Conservation (phyloP, 2,329 filamentous ascomycete genomes). For the Dryadomyces quercivorus region DNA sequence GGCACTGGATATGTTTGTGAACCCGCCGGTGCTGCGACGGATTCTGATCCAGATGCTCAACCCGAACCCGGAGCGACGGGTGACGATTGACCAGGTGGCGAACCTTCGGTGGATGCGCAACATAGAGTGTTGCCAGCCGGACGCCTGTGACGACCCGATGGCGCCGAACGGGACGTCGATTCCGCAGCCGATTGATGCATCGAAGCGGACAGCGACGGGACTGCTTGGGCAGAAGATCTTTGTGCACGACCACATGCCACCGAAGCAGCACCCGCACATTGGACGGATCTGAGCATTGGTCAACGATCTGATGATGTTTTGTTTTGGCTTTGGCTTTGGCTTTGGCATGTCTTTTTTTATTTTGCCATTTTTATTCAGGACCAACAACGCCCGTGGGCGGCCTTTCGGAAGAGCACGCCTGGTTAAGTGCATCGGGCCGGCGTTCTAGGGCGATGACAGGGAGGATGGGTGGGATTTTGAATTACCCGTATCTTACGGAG, state of each 20-base stretch:
- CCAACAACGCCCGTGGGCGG: too few relatives aligned
- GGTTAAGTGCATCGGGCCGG: too few relatives aligned
- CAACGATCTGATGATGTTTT: background rate
- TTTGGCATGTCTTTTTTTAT: too few relatives aligned
- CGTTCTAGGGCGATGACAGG: too few relatives aligned
- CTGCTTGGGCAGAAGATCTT: slow-evolving; percentile 37
- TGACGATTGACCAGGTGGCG: slow-evolving; percentile 56
- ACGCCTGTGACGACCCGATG: slow-evolving; percentile 52
- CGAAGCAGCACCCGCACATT: slow-evolving; percentile 22
- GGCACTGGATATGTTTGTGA: slow-evolving; percentile 52
- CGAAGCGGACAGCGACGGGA: slow-evolving; percentile 37
- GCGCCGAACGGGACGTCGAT: background rate
- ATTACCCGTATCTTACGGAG: too few relatives aligned
- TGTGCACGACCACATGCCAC: slow-evolving; percentile 46
- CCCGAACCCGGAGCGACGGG: slow-evolving; percentile 59
- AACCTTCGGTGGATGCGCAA: slow-evolving; percentile 60
- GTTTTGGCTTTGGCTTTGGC: background rate
- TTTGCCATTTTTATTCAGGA: too few relatives aligned
- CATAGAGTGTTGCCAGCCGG: slow-evolving; percentile 68
- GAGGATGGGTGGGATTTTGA: too few relatives aligned
- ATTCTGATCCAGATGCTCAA: slow-evolving; percentile 74
- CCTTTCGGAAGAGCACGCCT: too few relatives aligned
- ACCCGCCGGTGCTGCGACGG: slow-evolving; percentile 55
- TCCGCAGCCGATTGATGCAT: slow-evolving; percentile 46
- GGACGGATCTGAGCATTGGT: background rate